A percentile compares a stretch with the other conserved stretches of the same genome.
Conservation (phyloP, 176 grass and related monocot genomes). For the Oryza coarctata region DNA sequence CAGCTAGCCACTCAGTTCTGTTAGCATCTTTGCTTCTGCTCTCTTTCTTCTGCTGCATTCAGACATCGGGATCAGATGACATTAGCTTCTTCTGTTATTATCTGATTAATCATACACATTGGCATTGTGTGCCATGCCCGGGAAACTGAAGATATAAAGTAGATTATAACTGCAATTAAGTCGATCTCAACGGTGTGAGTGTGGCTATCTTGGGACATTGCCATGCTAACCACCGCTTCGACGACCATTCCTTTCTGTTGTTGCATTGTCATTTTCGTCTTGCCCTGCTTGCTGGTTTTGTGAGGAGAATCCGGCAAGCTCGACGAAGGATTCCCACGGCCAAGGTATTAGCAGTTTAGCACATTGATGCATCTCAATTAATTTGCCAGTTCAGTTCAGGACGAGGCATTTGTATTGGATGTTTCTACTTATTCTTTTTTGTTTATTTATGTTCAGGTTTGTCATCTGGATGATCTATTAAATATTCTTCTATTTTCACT, state of each 20-base stretch:
- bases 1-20: not conserved
- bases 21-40: not conserved
- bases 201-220: not conserved
- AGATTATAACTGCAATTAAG: not conserved
- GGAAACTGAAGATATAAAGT: not conserved
- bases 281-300: not conserved
- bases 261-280: slow-evolving; percentile 18
- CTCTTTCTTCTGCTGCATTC: not conserved
- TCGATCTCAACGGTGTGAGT: not conserved
- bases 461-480: not conserved
- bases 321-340: not conserved
- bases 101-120: not conserved
- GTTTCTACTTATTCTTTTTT: not conserved
- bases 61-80: not conserved
- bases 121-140: not conserved
- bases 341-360: not conserved
- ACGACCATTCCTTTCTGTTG: not conserved
- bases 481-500: not conserved
- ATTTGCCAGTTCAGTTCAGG: not conserved
- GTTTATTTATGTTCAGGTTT: not conserved
- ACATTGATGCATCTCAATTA: too few relatives aligned
- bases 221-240: slow-evolving; percentile 29
- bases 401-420: not conserved
- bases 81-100: not conserved
- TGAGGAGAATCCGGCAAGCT: not conserved